phyloP scores from a whole-genome alignment of 225 moss, liverwort and hornwort genomes.

The Neckera pumila region DNA sequence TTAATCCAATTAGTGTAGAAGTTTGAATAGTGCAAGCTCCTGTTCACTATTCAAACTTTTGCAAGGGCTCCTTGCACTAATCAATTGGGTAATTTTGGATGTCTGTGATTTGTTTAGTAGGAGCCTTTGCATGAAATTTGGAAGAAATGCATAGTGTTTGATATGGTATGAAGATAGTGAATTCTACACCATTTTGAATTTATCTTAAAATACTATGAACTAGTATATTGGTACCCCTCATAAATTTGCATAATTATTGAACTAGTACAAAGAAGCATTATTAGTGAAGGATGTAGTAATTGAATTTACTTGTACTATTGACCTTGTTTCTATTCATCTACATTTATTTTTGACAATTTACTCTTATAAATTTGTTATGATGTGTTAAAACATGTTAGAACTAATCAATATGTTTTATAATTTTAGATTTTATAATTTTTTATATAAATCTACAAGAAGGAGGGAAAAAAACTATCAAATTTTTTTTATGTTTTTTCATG shows the following conservation, averaged over 20 bases:
- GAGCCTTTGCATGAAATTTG: background rate
- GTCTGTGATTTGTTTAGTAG: background rate
- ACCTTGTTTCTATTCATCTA: background rate
- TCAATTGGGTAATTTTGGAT: background rate
- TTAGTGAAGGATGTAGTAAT: accelerated
- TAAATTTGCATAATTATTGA: background rate
- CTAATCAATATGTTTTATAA: background rate
- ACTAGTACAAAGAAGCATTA: background rate
- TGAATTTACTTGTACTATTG: background rate
- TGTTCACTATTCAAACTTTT: no score
- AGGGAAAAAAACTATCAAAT: background rate
- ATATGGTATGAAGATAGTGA: background rate
- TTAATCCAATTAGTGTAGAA: background rate
- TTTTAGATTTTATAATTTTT: background rate
- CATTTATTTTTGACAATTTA: background rate
- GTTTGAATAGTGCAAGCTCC: background rate
- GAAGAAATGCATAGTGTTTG: background rate
- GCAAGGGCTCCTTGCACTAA: background rate
- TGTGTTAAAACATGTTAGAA: background rate
- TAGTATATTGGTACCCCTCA: background rate
- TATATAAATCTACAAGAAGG: background rate
- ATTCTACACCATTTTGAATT: background rate
- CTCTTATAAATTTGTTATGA: background rate
- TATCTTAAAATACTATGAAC: no score
- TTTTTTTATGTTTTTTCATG: no score